These are phyloP conservation scores for Eucalyptus erythrocorys DNA, from an alignment of 345 rosid genomes.

Conservation along the genomic window DNA sequence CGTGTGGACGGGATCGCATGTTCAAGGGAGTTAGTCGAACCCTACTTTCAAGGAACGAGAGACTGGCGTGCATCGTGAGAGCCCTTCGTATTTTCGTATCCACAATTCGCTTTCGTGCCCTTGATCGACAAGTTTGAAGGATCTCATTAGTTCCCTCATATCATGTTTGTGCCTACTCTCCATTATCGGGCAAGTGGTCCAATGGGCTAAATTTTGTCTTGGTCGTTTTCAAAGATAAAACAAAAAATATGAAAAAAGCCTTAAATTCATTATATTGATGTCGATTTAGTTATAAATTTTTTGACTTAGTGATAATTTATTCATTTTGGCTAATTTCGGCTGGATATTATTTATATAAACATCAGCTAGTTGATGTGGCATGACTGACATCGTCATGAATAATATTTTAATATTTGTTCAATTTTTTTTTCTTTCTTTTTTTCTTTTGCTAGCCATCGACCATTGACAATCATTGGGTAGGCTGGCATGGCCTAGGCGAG, in stretches of 20 bases:
- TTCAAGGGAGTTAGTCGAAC: background rate
- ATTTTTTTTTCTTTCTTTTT: no score
- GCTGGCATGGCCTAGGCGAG: background rate
- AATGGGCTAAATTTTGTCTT: background rate
- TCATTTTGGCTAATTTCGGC: background rate
- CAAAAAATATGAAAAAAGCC: no score
- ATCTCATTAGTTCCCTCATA: background rate
- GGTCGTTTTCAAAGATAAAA: no score
- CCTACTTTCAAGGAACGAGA: background rate
- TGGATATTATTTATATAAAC: no score
- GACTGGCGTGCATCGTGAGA: background rate
- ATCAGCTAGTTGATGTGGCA: no score
- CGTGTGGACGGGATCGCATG: background rate
- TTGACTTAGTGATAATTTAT: background rate
- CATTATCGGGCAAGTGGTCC: background rate
- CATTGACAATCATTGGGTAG: accelerated
- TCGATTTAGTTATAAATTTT: no score
- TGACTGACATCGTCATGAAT: accelerated
- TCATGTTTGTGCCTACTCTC: background rate
- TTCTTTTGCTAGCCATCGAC: accelerated
- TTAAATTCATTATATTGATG: no score
- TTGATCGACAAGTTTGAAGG: background rate
- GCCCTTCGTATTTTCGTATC: background rate
- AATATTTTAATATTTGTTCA: no score
- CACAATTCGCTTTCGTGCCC: background rate